Evolutionary conservation across 352 stramenopile genomes (phyloP), one percentile per base, ranked within the genome.

Genomic region (Phytophthora tentaculata): DNA sequence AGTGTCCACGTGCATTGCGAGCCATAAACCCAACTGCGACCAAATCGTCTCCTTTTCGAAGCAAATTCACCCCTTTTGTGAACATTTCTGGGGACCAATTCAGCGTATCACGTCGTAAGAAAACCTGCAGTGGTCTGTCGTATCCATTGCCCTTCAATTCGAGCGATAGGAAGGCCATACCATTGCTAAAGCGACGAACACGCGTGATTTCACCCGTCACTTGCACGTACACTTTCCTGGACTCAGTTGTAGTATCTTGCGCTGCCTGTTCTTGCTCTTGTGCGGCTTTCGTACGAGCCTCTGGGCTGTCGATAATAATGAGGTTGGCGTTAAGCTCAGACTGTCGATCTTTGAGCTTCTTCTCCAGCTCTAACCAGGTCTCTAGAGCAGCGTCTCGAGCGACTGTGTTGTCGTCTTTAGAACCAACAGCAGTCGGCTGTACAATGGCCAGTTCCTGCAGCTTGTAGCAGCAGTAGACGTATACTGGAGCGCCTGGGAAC

Each of bases 91-190:
- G 16, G 20, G 71, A 66, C 69, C 72, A 85, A 4, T 63, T 51
- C 29, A 83, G 39, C 22, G 67, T 76, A 4, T 81, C 69, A n/a
- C 69, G 66, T 41, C 80, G 56, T 41, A 85, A 66, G 32, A 85
- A 81, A 20, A 77, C 61, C 28, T 85, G 77, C 29, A 85, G 23
- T 3, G 68, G 72, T 65, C 56, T 19, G 13, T 69, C 61, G 19
- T 65, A 61, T 1, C 56, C 60, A 50, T 3, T 72, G 3, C 62
- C 56, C 54, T 26, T 10, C 9, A 74, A 35, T 17, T 62, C 66
- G 13, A 85, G 61, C 7, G 76, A 82, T n/a, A 87, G 43, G 61
- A 87, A 85, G 13, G 76, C 61, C 61, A 83, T 78, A 13, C 79
- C 79, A 41, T 82, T 84, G 49, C 71, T 83, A 49, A 83, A 87